These are phyloP conservation scores for Sugiyamaella smithiae DNA, from an alignment of 805 yeast species.

Conservation along the genomic window DNA sequence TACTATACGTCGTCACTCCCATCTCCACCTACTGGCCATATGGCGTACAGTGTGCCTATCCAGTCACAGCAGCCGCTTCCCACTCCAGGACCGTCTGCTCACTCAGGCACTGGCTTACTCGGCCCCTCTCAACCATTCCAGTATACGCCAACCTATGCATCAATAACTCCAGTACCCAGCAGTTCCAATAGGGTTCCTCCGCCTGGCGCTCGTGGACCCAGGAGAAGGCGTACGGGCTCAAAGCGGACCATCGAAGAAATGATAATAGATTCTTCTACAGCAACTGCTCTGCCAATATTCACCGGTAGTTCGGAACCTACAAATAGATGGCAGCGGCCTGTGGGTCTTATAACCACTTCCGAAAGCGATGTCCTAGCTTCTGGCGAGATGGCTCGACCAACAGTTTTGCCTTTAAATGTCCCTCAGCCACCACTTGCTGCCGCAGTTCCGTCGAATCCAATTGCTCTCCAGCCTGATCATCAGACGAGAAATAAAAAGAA, in stretches of 20 bases:
- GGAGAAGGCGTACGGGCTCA: conserved; percentile 25
- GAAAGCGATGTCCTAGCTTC: neutral
- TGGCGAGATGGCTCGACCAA: neutral
- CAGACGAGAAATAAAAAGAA: conserved; percentile 55
- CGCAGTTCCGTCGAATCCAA: conserved; percentile 42
- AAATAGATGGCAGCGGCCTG: conserved; percentile 10
- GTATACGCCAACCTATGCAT: conserved; percentile 21
- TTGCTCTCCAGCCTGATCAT: conserved; percentile 40
- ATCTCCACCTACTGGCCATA: neutral
- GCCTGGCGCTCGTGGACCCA: conserved; percentile 12
- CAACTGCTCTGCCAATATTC: conserved; percentile 8
- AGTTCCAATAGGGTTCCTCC: conserved; percentile 15
- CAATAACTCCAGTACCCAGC: conserved; percentile 14
- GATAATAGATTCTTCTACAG: conserved; percentile 24
- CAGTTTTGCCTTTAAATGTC: conserved; percentile 29
- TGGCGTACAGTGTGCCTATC: neutral
- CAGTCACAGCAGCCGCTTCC: neutral
- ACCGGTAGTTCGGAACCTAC: conserved; percentile 4
- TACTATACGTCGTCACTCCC: neutral
- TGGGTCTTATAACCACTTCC: conserved; percentile 16
- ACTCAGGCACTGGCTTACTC: neutral
- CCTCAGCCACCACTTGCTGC: conserved; percentile 51
- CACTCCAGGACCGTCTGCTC: neutral
- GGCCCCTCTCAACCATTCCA: conserved; percentile 19
- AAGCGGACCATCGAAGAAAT: conserved; percentile 28